Evolutionary conservation across 768 basidiomycete genomes (phyloP), one percentile per base, ranked within the genome.

Genomic region (Lentinula edodes): DNA sequence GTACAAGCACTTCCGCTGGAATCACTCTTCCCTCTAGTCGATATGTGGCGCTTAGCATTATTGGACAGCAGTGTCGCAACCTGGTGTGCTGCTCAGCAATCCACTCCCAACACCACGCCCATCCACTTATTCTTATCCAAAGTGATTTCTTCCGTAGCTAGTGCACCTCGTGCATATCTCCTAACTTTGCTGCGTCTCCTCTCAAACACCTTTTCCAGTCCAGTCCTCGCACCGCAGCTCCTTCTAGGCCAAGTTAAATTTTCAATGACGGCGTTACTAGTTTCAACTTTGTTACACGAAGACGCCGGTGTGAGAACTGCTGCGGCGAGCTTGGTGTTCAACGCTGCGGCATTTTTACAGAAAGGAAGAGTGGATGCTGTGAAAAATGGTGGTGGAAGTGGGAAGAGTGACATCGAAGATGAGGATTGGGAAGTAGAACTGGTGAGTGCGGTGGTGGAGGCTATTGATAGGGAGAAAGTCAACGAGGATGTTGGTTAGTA

Each of bases 351-450:
- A 18, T 81, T 78, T 67, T 66, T 92, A 52, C 92, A 95, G 76
- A 80, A 78, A 62, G 77, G 74, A 15, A 75, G 89, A 45, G 77
- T 87, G 12, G 84, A 81, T 48, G 71, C 69, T 61, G 60, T 72
- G 46, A 69, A 68, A 42, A 73, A 72, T 23, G 74, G 65, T 13
- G 67, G 65, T 20, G 68, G 69, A 42, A 71, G 70, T 34, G 68
- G 63, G n/a, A 73, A 72, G 2, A 78, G 77, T 32, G 76, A 74
- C 15, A 76, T 75, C 43, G 86, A 83, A 56, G 84, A 86, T 58
- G 91, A 82, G 18, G 94, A 95, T 59, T 95, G 92, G 91, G 87
- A 93, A 68, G 78, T 90, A 0, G 95, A 97, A 75, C 73, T 96
- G 36, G 77, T 87, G 2, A 91, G 88, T 67, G 95, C 91, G 0